These are phyloP conservation scores for Baorangia bicolor DNA, from an alignment of 768 basidiomycete genomes.

Conservation along the genomic window DNA sequence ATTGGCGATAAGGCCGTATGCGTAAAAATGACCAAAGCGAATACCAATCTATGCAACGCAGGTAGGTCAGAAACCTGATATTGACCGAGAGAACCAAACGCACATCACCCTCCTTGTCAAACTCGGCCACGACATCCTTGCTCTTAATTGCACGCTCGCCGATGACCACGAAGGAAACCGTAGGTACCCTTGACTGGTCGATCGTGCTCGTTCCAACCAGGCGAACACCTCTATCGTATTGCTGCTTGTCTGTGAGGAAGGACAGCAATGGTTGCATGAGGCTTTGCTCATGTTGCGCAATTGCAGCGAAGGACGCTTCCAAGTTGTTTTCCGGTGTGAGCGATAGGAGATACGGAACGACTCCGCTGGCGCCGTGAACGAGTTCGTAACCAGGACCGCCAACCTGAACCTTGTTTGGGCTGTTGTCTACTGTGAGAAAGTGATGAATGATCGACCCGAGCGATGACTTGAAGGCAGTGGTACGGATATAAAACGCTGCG, in stretches of 20 bases:
- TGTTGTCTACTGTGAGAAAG: constrained; percentile 52
- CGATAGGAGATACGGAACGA: constrained; percentile 61
- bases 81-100: constrained; percentile 26
- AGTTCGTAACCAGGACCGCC: constrained; percentile 78
- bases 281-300: constrained; percentile 59
- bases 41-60: constrained; percentile 59
- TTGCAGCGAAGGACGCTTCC: constrained; percentile 51
- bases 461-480: constrained; percentile 46
- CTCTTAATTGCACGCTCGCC: constrained; percentile 58
- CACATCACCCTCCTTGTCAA: constrained; percentile 64
- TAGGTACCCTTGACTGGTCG: constrained; percentile 54
- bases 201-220: constrained; percentile 60
- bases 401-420: constrained; percentile 63
- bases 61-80: neutral
- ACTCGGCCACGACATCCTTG: constrained; percentile 58
- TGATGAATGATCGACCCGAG: constrained; percentile 65
- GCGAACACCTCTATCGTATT: constrained; percentile 57
- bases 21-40: constrained; percentile 78
- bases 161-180: constrained; percentile 68
- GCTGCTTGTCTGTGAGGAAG: constrained; percentile 51
- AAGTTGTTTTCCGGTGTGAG: constrained; percentile 52
- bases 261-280: constrained; percentile 53
- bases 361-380: constrained; percentile 57
- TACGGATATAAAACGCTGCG: constrained; percentile 62
- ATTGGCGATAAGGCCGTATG: constrained; percentile 57